phyloP scores from a whole-genome alignment of 495 filamentous ascomycete species.

The Tuber magnatum region DNA sequence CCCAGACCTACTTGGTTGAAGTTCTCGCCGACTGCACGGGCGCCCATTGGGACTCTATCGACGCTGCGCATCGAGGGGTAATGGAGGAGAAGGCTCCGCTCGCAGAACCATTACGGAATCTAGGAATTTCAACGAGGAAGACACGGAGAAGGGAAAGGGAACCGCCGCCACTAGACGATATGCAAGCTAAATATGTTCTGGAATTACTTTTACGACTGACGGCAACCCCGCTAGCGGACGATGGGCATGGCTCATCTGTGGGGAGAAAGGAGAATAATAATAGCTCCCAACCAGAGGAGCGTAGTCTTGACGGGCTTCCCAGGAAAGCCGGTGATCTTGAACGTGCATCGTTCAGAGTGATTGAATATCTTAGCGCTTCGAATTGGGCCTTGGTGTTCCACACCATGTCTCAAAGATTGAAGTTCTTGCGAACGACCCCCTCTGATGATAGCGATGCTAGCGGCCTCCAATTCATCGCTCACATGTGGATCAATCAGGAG shows the following conservation, averaged over 20 bases:
- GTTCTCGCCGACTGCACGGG: slow-evolving; percentile 59
- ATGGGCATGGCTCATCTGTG: slow-evolving; percentile 17
- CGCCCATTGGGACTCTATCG: slow-evolving; percentile 50
- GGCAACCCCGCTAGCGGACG: slow-evolving; percentile 23
- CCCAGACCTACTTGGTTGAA: slow-evolving; percentile 55
- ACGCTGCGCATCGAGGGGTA: slow-evolving; percentile 21
- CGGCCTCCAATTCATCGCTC: slow-evolving; percentile 50
- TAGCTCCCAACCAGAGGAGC: slow-evolving; percentile 31
- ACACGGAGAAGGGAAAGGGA: slow-evolving; percentile 33
- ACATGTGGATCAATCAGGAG: slow-evolving; percentile 54
- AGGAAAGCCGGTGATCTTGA: slow-evolving; percentile 38
- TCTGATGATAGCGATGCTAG: slow-evolving; percentile 50
- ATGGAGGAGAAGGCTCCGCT: slow-evolving; percentile 35
- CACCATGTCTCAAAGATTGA: slow-evolving; percentile 45
- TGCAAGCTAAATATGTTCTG: slow-evolving; percentile 37
- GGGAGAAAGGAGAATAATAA: slow-evolving; percentile 4
- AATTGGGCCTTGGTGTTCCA: slow-evolving; percentile 57
- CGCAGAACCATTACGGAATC: slow-evolving; percentile 32
- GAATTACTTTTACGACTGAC: slow-evolving; percentile 39
- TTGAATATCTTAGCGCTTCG: slow-evolving; percentile 56
- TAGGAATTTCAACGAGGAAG: slow-evolving; percentile 26
- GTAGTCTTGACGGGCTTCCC: slow-evolving; percentile 42
- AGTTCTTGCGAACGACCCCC: slow-evolving; percentile 45
- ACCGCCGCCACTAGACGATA: slow-evolving; percentile 41
- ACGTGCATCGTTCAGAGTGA: slow-evolving; percentile 42